Evolutionary conservation across 352 stramenopile species (phyloP).

Genomic region (Thalassiosira livingstoniorum): DNA sequence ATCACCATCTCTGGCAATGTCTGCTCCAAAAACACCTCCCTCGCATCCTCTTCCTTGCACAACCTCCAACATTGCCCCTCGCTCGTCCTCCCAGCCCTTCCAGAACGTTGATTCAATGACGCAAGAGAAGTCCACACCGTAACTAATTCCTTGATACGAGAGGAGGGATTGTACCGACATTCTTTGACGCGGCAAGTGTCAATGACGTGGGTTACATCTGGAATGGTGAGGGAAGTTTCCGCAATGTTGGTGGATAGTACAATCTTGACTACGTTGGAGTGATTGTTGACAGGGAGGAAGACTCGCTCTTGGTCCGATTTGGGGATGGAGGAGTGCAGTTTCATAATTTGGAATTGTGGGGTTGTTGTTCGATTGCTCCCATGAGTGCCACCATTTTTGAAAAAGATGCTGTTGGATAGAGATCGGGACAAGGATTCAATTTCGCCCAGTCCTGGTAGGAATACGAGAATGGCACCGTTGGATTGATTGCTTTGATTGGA

Average conservation of each 20-base stretch:
- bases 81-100: constrained; percentile 91
- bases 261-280: constrained; percentile 87
- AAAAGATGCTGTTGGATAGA: constrained; percentile 35
- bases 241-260: constrained; percentile 95
- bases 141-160: constrained; percentile 67
- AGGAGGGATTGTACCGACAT: constrained; percentile 82
- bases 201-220: constrained; percentile 88
- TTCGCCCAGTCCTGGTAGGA: constrained; percentile 74
- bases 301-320: constrained; percentile 92
- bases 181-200: constrained; percentile 87
- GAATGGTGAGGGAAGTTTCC: constrained; percentile 95
- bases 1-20: constrained; percentile 95
- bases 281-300: constrained; percentile 87
- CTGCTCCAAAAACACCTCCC: constrained; percentile 89
- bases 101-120: constrained; percentile 92
- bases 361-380: too few species aligned
- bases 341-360: constrained; percentile 87
- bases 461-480: constrained; percentile 72
- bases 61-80: constrained; percentile 86
- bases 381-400: constrained; percentile 26
- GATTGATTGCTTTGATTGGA: background rate
- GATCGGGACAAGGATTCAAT: constrained; percentile 63
- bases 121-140: constrained; percentile 73
- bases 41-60: constrained; percentile 90
- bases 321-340: constrained; percentile 94